These are phyloP conservation scores for Psidium friedrichsthalianum DNA, from an alignment of 345 rosid species.

Conservation along the genomic window DNA sequence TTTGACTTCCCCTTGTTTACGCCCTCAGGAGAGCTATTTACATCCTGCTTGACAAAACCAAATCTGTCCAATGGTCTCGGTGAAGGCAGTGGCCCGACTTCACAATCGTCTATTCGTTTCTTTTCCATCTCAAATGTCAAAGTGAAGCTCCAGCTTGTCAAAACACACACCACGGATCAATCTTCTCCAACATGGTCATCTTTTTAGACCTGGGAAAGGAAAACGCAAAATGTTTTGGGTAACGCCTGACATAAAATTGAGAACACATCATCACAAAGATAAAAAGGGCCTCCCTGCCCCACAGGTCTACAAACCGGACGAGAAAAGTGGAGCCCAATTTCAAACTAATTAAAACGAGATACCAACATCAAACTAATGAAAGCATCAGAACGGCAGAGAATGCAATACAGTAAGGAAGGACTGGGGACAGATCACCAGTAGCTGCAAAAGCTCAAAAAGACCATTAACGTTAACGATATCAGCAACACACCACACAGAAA, in stretches of 20 bases:
- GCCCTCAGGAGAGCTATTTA: conserved; percentile 34
- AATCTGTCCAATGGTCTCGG: conserved; percentile 58
- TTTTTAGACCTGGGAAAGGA: neutral
- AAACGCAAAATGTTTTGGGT: neutral
- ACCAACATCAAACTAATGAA: neutral
- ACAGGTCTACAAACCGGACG: neutral
- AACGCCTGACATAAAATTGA: neutral
- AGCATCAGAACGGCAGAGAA: neutral
- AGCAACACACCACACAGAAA: neutral
- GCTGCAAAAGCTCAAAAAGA: neutral
- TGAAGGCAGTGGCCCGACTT: conserved; percentile 53
- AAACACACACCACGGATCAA: neutral
- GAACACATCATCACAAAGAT: neutral
- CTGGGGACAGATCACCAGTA: neutral
- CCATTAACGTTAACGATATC: neutral
- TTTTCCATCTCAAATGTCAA: conserved; percentile 39
- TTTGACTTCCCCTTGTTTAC: conserved; percentile 38
- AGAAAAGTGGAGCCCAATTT: neutral
- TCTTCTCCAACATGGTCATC: neutral
- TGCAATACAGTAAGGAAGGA: neutral
- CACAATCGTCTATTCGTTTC: conserved; percentile 46
- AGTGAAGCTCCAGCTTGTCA: neutral
- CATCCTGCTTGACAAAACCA: conserved; percentile 70
- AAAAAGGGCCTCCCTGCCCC: neutral
- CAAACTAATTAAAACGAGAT: neutral